Evolutionary conservation across 2,329 filamentous ascomycete genomes (phyloP).

Genomic region (Fusarium brevicatenulatum): DNA sequence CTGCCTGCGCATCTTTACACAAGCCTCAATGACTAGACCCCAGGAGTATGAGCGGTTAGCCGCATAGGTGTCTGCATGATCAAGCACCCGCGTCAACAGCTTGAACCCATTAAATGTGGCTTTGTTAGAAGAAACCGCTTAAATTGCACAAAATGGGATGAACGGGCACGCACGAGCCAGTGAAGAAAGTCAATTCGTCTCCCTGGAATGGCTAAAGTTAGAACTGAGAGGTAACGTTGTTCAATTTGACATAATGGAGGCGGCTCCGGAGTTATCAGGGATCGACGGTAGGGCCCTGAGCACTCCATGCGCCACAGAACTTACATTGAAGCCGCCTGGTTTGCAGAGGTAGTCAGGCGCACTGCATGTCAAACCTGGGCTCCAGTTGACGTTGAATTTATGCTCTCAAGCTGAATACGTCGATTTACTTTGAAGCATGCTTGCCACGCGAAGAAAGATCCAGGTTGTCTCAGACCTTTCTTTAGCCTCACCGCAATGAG

Average conservation of each 20-base stretch:
- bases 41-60: background rate
- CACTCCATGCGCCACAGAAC: slow-evolving; percentile 24
- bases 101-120: background rate
- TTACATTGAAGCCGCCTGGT: background rate
- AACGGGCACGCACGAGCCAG: slow-evolving; percentile 36
- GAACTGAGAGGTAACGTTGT: slow-evolving; percentile 19
- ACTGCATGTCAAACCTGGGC: background rate
- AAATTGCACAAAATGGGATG: background rate
- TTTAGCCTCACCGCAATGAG: slow-evolving; percentile 8
- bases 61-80: background rate
- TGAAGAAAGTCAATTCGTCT: slow-evolving; percentile 21
- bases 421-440: background rate
- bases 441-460: background rate
- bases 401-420: background rate
- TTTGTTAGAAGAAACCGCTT: background rate
- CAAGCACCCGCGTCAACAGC: background rate
- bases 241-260: slow-evolving; percentile 12
- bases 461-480: slow-evolving; percentile 10
- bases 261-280: slow-evolving; percentile 4
- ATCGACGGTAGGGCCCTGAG: slow-evolving; percentile 23
- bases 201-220: slow-evolving; percentile 29
- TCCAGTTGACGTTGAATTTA: background rate
- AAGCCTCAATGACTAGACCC: background rate
- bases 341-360: slow-evolving; percentile 8
- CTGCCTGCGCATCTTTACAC: background rate